Evolutionary conservation across 2,329 filamentous ascomycete species (phyloP).

Genomic region (Blumeria hordei): DNA sequence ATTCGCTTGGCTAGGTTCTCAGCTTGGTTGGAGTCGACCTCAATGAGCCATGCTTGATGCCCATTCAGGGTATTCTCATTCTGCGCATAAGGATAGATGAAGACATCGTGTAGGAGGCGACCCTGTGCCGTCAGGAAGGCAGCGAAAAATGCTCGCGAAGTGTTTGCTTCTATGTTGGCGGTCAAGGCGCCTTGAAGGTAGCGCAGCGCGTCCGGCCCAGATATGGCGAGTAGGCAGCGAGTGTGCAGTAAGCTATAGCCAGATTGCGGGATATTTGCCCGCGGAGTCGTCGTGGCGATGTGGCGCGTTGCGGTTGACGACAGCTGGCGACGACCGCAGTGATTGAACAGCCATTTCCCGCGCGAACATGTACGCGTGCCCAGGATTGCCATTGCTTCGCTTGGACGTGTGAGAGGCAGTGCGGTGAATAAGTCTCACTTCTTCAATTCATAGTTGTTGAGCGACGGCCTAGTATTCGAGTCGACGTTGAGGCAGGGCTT

Average conservation of each 20-base stretch:
- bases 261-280: constrained; percentile 15
- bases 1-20: constrained; percentile 43
- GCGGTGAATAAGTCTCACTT: no score
- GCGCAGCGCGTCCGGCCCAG: constrained; percentile 54
- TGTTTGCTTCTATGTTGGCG: constrained; percentile 28
- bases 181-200: constrained; percentile 82
- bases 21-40: constrained; percentile 51
- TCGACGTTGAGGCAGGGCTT: no score
- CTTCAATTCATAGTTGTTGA: no score
- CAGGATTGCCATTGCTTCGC: no score
- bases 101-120: constrained; percentile 68
- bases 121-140: constrained; percentile 74
- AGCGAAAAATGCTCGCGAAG: constrained; percentile 38
- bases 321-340: no score
- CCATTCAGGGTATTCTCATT: constrained; percentile 1
- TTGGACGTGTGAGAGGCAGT: no score
- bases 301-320: no score
- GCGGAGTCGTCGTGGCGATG: no score
- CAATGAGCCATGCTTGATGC: constrained; percentile 38
- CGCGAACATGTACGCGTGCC: no score
- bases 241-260: constrained; percentile 36
- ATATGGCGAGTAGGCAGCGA: constrained; percentile 55
- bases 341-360: no score
- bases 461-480: no score
- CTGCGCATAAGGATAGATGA: constrained; percentile 41